A percentile compares a stretch with the other conserved stretches of the same genome.
phyloP scores from a whole-genome alignment of 495 filamentous ascomycete species.

The Hyaloscypha hepaticicola region DNA sequence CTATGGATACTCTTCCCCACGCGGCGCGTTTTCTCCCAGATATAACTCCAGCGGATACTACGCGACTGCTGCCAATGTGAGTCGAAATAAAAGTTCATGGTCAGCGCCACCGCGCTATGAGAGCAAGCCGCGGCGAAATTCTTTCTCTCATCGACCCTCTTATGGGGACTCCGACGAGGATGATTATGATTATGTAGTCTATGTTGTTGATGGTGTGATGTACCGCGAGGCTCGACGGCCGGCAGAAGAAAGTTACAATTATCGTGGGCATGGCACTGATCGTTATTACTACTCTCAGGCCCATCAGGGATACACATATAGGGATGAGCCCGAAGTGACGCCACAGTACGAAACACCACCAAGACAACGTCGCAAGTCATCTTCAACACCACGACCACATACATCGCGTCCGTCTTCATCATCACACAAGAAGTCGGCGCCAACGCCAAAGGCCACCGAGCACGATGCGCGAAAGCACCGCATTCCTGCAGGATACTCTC shows the following conservation, averaged over 20 bases:
- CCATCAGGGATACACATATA: slow-evolving; percentile 40
- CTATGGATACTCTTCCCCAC: slow-evolving; percentile 29
- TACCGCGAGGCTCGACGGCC: slow-evolving; percentile 39
- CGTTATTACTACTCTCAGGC: slow-evolving; percentile 53
- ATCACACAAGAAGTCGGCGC: slow-evolving; percentile 38
- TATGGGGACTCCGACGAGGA: slow-evolving; percentile 62
- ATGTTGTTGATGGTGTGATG: slow-evolving; percentile 40
- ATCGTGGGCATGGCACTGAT: slow-evolving; percentile 53
- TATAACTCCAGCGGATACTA: slow-evolving; percentile 35
- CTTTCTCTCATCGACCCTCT: slow-evolving; percentile 51
- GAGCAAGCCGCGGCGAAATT: slow-evolving; percentile 31
- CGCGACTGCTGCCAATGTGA: slow-evolving; percentile 37
- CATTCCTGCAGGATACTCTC: slow-evolving; percentile 89
- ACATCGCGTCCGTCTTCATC: slow-evolving; percentile 42
- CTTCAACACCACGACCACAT: slow-evolving; percentile 42
- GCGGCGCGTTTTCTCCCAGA: slow-evolving; percentile 31
- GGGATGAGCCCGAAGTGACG: slow-evolving; percentile 26
- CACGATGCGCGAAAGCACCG: slow-evolving; percentile 75
- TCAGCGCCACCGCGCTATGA: slow-evolving; percentile 27
- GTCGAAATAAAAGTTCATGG: slow-evolving; percentile 35
- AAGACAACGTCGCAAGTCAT: slow-evolving; percentile 33
- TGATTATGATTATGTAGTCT: slow-evolving; percentile 54
- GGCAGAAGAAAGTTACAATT: slow-evolving; percentile 34
- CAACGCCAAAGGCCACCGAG: slow-evolving; percentile 72
- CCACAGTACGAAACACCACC: slow-evolving; percentile 35